These are phyloP conservation scores for Blastobotrys petasosporus DNA, from an alignment of 1,139 yeast genomes.

Conservation along the genomic window DNA sequence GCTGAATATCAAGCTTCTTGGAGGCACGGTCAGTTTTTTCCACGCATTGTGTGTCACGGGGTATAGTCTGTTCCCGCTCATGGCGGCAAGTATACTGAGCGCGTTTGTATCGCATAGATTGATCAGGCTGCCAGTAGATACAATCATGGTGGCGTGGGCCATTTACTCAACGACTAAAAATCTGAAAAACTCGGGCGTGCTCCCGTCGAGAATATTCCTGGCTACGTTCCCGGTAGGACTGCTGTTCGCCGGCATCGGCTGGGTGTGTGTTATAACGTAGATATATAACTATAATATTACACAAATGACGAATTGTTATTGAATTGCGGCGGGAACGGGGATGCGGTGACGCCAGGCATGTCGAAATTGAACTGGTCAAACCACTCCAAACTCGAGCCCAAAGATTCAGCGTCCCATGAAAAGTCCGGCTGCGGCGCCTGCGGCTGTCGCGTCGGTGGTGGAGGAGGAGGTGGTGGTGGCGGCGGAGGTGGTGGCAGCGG, in stretches of 20 bases:
- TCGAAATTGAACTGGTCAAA: conserved; percentile 27
- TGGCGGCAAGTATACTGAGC: conserved; percentile 58
- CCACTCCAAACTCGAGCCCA: conserved; percentile 26
- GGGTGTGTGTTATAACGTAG: conserved; percentile 71
- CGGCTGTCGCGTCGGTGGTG: neutral
- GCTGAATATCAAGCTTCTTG: conserved; percentile 67
- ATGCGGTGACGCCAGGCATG: neutral
- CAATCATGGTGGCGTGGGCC: conserved; percentile 62
- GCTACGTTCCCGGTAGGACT: conserved; percentile 79
- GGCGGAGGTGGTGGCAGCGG: neutral
- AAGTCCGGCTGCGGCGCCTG: neutral
- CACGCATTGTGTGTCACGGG: conserved; percentile 79
- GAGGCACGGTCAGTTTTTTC: conserved; percentile 67
- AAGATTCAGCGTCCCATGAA: neutral
- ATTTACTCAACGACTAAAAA: conserved; percentile 62
- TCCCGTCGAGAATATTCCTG: conserved; percentile 60
- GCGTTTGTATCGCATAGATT: conserved; percentile 50
- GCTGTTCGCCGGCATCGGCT: conserved; percentile 65
- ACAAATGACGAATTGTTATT: neutral
- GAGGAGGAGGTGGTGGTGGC: neutral
- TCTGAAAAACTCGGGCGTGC: conserved; percentile 61
- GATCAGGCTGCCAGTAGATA: conserved; percentile 49
- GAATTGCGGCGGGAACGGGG: no score
- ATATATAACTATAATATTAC: neutral
- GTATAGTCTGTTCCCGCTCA: conserved; percentile 73